Evolutionary conservation across 1,284 basidiomycete genomes (phyloP), one percentile per base, ranked within the genome.

Genomic region (Prillingera fragicola): DNA sequence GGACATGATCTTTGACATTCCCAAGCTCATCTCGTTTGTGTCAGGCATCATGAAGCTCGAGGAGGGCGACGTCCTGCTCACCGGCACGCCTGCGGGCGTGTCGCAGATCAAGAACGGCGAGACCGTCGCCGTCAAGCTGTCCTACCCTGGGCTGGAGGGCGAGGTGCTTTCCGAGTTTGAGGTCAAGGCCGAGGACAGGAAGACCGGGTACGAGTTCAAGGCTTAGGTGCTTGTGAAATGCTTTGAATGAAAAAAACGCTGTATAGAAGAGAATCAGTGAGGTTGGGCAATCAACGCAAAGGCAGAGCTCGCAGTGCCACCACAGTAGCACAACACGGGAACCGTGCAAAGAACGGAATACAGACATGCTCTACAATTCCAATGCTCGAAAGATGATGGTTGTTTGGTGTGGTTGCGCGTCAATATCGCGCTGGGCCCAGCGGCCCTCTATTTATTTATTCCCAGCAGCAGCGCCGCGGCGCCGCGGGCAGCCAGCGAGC

Each of bases 1-100:
- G 21, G 85, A 94, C 67, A 96, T 98, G 94, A 86, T 97, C 52
- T 94, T 94, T 75, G 77, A 77, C 34, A 88, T 98, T 33, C 89
- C 92, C 1, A 76, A 80, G n/a, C 77, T 98, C 42, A 85, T 98
- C 57, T 80, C 86, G 56, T 90, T 95, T 62, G 79, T 95, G 36
- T 92, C 90, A 3, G 85, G 85, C 14, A 95, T 98, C 70, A 97
- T 97, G 91, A 84, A 83, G 1, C 78, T 97, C 15, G 90, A 96
- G 85, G 87, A 90, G 68, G 87, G 87, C n/a, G 88, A 92, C 59
- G 72, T 91, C 13, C 74, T 92, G 45, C 74, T 92, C 21, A 92
- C 88, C 1, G 87, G 71, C 45, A 97, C 92, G 3, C 94, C 94
- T 0, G 79, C 83, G 1, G 94, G 94, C 23, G 90, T 97, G 1